Conservation (phyloP, 192 early-diverging fungal species). For the Umbelopsis sp. region DNA sequence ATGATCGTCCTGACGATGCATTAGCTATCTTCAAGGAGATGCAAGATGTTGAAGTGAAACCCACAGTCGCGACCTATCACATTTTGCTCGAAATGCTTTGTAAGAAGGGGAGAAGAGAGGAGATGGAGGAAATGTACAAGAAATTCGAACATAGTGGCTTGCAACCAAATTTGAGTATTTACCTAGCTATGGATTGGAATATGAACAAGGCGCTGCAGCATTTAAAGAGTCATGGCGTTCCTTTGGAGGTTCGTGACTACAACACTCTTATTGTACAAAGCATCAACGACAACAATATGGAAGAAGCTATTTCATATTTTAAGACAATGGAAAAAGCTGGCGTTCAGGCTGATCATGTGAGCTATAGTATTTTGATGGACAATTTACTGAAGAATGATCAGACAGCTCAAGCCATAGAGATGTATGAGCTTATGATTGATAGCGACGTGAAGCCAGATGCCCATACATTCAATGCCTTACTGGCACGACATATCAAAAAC, state of each 20-base stretch:
- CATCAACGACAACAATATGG: constrained; percentile 31
- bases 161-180: neutral
- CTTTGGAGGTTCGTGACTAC: constrained; percentile 26
- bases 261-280: constrained; percentile 31
- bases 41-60: constrained; percentile 4
- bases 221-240: neutral
- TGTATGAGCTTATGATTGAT: constrained; percentile 41
- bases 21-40: constrained; percentile 32
- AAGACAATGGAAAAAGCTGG: constrained; percentile 22
- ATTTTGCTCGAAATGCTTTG: constrained; percentile 17
- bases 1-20: neutral
- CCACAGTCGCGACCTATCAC: constrained; percentile 1
- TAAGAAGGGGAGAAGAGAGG: neutral
- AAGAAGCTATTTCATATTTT: constrained; percentile 35
- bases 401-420: constrained; percentile 21
- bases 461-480: constrained; percentile 22
- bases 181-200: constrained; percentile 18
- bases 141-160: neutral
- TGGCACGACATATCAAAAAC: constrained; percentile 18
- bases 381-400: constrained; percentile 34
- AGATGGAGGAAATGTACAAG: constrained; percentile 16
- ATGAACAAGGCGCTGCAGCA: constrained; percentile 23
- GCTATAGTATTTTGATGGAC: constrained; percentile 42
- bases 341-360: constrained; percentile 31
- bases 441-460: constrained; percentile 27